A percentile compares a stretch with the other conserved stretches of the same genome.
phyloP scores from a whole-genome alignment of 73 alveolate genomes.

The Paramecium primaurelia region DNA sequence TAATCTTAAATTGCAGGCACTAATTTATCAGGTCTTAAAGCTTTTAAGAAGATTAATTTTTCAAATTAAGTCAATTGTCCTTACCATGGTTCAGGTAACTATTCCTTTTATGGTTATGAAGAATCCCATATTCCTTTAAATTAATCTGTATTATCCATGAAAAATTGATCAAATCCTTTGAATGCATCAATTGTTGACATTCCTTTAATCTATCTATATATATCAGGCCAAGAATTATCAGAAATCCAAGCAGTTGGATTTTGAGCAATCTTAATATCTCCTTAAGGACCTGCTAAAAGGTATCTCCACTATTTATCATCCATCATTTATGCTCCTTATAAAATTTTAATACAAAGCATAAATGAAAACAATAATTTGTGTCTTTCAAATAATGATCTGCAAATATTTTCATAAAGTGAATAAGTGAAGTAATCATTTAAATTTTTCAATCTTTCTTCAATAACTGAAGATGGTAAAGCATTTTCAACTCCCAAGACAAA shows the following conservation, averaged over 20 bases:
- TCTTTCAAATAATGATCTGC: slow-evolving; percentile 98
- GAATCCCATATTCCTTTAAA: slow-evolving; percentile 90
- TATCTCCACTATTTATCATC: slow-evolving; percentile 77
- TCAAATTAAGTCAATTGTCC: slow-evolving; percentile 80
- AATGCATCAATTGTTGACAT: slow-evolving; percentile 84
- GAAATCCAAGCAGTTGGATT: slow-evolving; percentile 97
- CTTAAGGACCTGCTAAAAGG: slow-evolving; percentile 96
- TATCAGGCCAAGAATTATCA: slow-evolving; percentile 90
- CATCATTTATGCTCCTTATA: slow-evolving; percentile 78
- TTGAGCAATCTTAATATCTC: slow-evolving; percentile 84
- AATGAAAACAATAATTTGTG: slow-evolving; percentile 97
- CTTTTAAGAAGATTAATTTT: slow-evolving; percentile 90
- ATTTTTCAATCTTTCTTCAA: slow-evolving; percentile 81
- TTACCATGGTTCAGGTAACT: slow-evolving; percentile 92
- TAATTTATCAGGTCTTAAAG: slow-evolving; percentile 93
- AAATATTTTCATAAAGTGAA: slow-evolving; percentile 96
- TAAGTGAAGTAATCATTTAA: slow-evolving; percentile 94
- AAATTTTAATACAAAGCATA: slow-evolving; percentile 90
- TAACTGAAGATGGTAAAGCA: slow-evolving; percentile 80
- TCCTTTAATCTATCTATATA: slow-evolving; percentile 87
- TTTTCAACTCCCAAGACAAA: slow-evolving; percentile 86
- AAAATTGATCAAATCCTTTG: slow-evolving; percentile 91
- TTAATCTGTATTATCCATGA: slow-evolving; percentile 79
- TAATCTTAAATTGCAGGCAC: slow-evolving; percentile 84
- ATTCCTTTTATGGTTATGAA: slow-evolving; percentile 85